Base-by-base conservation (phyloP, 2,329 filamentous ascomycete genomes). In the Neobulgaria alba region DNA sequence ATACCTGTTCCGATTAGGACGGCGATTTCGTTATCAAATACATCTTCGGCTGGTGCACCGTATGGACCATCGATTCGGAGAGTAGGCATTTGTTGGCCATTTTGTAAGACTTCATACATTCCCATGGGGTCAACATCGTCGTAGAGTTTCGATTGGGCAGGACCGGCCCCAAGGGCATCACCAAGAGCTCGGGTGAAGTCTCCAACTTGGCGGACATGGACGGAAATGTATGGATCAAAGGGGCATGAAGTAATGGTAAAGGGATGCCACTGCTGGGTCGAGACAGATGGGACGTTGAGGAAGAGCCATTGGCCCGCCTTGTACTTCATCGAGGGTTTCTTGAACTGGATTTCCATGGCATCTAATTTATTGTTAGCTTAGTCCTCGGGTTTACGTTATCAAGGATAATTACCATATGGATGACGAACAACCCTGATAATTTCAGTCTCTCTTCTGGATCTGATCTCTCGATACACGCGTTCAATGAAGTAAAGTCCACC, bases 221-320 rank as follows among this genome's bases (percentile, higher is more conserved):
- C 76, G 29, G 87, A 95, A 51, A 96, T 79, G 59, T 96, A 96
- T 1, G 86, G 85, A 56, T 98, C 92, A 58, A 87, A 92, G 4
- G 92, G 92, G 65, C 92, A 98, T 8, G 92, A 96, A 2, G 92
- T 98, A 63, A 98, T 96, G 58, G 92, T 98, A 62, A 96, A 98
- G 1, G 92, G 92, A 65, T 98, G 92, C 92, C 92, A 98, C 67
- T 98, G 88, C 59, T 87, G 81, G 55, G 73, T 77, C 50, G 87
- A 95, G 39, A 98, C 78, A 5, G 85, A 82, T 0, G 92, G 92
- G 17, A 94, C 81, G 62, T 96, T 90, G 45, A 98, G 73, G 71
- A 96, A 96, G 29, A 96, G 78, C 89, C 90, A 98, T 67, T 98
- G 92, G 21, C 92, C 92, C 10, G 92, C 84, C 74, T 95, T 96